Evolutionary conservation across 257 asterid species (phyloP).

Genomic region (Mitragyna speciosa): DNA sequence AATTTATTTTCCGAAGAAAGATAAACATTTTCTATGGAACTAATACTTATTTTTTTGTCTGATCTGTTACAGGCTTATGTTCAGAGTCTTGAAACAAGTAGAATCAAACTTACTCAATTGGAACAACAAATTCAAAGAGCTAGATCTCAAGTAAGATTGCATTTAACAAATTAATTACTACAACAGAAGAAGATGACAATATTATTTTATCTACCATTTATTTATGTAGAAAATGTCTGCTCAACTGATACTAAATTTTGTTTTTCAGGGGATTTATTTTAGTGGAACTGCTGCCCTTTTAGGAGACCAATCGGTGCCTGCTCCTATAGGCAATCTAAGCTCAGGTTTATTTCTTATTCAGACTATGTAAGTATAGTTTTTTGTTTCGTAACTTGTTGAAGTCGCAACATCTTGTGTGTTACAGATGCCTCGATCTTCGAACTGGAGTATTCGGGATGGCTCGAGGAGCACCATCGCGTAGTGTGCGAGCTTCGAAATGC

Average conservation of each 20-base stretch:
- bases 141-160: slow-evolving; percentile 55
- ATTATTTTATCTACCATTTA: neutral
- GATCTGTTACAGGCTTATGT: slow-evolving; percentile 70
- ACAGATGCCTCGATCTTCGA: slow-evolving; percentile 63
- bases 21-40: neutral
- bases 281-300: slow-evolving; percentile 55
- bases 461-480: slow-evolving; percentile 72
- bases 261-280: slow-evolving; percentile 55
- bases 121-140: slow-evolving; percentile 81
- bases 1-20: neutral
- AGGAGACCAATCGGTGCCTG: slow-evolving; percentile 57
- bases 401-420: neutral
- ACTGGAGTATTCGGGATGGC: slow-evolving; percentile 81
- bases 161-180: neutral
- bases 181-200: neutral
- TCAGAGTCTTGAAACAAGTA: slow-evolving; percentile 85
- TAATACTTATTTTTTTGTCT: neutral
- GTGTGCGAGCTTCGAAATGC: slow-evolving; percentile 71
- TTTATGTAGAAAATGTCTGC: neutral
- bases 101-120: slow-evolving; percentile 70
- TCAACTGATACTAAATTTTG: neutral
- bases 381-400: neutral
- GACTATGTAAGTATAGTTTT: too few relatives aligned
- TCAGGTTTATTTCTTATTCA: slow-evolving; percentile 40
- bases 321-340: slow-evolving; percentile 47